Conservation (phyloP, 257 asterid genomes). For the Solanum sitiens region DNA sequence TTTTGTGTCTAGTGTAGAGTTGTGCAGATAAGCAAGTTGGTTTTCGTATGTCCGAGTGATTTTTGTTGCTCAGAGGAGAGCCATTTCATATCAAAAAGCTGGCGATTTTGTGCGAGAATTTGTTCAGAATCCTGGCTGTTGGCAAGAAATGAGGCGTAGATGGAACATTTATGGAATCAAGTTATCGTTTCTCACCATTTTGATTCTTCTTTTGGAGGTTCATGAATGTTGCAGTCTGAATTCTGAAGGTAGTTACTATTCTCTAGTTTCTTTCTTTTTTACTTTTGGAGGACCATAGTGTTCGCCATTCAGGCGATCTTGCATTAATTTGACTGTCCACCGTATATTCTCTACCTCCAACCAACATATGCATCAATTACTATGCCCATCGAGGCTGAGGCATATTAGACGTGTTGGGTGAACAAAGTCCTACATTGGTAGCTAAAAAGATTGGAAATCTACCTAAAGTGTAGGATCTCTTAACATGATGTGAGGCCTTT, state of each 20-base stretch:
- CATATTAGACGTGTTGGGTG: neutral
- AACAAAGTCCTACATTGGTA: neutral
- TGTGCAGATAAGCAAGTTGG: neutral
- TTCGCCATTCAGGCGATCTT: neutral
- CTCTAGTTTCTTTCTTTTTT: neutral
- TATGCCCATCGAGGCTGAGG: neutral
- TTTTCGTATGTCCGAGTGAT: slow-evolving; percentile 37
- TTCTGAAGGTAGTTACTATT: slow-evolving; percentile 46
- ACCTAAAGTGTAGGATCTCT: neutral
- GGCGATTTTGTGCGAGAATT: slow-evolving; percentile 41
- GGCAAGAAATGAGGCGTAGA: slow-evolving; percentile 66
- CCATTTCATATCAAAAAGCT: slow-evolving; percentile 27
- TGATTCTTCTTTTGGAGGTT: slow-evolving; percentile 27
- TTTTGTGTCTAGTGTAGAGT: slow-evolving; percentile 12
- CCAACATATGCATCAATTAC: neutral
- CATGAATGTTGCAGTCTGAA: slow-evolving; percentile 41
- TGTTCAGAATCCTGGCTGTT: slow-evolving; percentile 44
- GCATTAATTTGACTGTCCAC: neutral
- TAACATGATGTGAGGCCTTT: neutral
- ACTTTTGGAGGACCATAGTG: neutral
- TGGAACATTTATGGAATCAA: slow-evolving; percentile 44
- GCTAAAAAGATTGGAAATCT: neutral
- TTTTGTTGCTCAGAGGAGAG: slow-evolving; percentile 56
- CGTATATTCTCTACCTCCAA: neutral
- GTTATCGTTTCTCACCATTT: slow-evolving; percentile 22